A percentile compares a stretch with the other conserved stretches of the same genome.
These are phyloP conservation scores for Cystobasidium sp. DNA, from an alignment of 1,284 basidiomycete genomes.

Conservation along the genomic window DNA sequence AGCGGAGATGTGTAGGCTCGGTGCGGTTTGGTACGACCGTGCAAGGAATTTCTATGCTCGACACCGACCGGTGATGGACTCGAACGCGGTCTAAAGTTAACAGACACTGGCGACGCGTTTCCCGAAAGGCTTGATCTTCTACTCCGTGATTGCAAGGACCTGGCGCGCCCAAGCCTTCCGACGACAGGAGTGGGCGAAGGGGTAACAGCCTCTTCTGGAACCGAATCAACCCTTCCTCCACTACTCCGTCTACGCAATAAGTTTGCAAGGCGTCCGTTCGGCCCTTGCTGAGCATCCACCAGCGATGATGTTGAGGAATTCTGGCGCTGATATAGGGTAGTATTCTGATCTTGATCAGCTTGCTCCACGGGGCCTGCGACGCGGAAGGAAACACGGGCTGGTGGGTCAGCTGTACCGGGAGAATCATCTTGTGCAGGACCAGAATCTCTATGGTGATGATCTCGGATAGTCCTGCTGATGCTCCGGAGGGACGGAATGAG, in stretches of 20 bases:
- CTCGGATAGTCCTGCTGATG: constrained; percentile 6
- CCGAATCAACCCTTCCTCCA: not conserved
- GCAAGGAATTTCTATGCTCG: not conserved
- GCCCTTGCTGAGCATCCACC: constrained; percentile 17
- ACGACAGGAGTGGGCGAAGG: too few species aligned
- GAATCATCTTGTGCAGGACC: too few species aligned
- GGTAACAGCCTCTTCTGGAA: too few species aligned
- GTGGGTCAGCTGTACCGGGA: not conserved
- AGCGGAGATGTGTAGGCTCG: constrained; percentile 1
- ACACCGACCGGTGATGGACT: too few species aligned
- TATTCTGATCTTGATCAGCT: not conserved
- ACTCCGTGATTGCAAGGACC: too few species aligned
- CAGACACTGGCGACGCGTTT: too few species aligned
- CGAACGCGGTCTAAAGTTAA: too few species aligned
- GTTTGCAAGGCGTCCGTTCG: constrained; percentile 23
- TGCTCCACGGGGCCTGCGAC: not conserved
- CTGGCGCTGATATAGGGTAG: not conserved
- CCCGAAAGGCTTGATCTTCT: too few species aligned
- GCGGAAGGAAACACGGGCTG: not conserved
- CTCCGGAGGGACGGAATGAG: constrained; percentile 7
- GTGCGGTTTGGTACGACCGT: not conserved
- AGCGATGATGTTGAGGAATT: not conserved
- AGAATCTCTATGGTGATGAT: not conserved
- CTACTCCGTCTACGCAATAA: constrained; percentile 26
- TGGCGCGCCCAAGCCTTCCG: too few species aligned